Evolutionary conservation across 208 protist genomes (phyloP), one percentile per base, ranked within the genome.

Genomic region (Trypanosoma boissoni): DNA sequence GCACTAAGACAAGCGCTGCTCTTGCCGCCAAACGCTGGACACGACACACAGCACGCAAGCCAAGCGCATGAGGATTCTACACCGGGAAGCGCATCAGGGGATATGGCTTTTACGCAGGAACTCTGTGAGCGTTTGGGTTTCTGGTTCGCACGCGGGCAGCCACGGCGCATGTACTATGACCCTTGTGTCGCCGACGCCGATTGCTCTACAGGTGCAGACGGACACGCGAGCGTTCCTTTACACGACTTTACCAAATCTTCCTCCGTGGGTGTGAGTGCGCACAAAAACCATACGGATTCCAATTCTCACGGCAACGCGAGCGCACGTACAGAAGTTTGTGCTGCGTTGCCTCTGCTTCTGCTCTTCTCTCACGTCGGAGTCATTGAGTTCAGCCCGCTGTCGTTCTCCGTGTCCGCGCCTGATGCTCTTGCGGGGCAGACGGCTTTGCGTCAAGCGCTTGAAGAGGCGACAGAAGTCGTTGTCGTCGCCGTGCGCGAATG

Each of bases 71-170:
- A 48, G 45, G 32, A 42, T 1, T 34, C 10, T n/a, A 29, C 37
- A 32, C 16, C 45, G 1, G 21, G 41, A 10, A 36, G 20, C 10
- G 64, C 49, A 12, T 64, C 70, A 3, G 86, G 83, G 0, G 83
- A 94, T 46, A 37, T 85, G 24, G 69, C 72, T 31, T 91, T 87
- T 52, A 68, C 75, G 6, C 54, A 78, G 26, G 83, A 94, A 60
- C 58, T 94, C 1, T 73, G 74, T 57, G 65, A 69, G 3, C 80
- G 81, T 0, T 26, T 94, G 18, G 68, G 78, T 36, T 91, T 89
- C 49, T 94, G 86, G 86, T 77, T 64, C 28, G 57, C 78, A 37
- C 79, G 83, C 12, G 86, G 86, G 0, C 72, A 83, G 53, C 68
- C 68, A 44, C 73, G 80, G 12, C 64, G 64, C 3, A 55, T 66